Evolutionary conservation across 2,329 filamentous ascomycete species (phyloP), one percentile per base, ranked within the genome.

Genomic region (Colletotrichum godetiae): DNA sequence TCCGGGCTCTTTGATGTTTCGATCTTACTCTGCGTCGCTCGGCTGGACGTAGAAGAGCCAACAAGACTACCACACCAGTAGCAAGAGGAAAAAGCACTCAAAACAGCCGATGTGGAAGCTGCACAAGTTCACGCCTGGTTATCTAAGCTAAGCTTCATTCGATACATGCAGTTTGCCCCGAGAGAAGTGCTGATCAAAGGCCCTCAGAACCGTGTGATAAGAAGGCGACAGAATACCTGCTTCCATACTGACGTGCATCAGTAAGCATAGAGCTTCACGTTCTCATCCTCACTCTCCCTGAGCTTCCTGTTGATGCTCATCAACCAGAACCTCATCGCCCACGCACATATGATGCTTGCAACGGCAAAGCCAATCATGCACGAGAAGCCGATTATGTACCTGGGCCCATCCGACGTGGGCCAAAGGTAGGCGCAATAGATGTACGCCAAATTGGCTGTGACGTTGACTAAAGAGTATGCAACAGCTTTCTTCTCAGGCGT

Each of bases 401-500:
- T 86, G 0, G 88, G 88, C 24, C 79, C 79, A 70, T 90, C 87
- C 0, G 81, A 75, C 0, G 78, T 77, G 0, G 88, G 88, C 78
- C 88, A 90, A 3, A 90, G 76, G 75, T 89, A 85, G 77, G 86
- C 84, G 10, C 88, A 88, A 65, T 90, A 90, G 6, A 90, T 89
- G 73, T 88, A 86, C 0, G 88, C 86, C 2, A 89, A 78, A 67
- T 90, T 90, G 4, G 87, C 88, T 75, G 89, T 81, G 0, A 87
- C 87, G 76, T 90, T 90, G 63, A 90, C 85, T 8, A 89, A 78
- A 0, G 88, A 88, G 3, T 95, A 81, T 0, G 92, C 92, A 0
- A 92, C 84, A 1, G 85, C 85, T 70, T 92, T 89, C 82, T 95
- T 95, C 4, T 92, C 90, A 0, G 92, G 92, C 4, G 93, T 93